A percentile compares a stretch with the other conserved stretches of the same genome.
Evolutionary conservation across 495 filamentous ascomycete species (phyloP).

Genomic region (Penicillium coffeae): DNA sequence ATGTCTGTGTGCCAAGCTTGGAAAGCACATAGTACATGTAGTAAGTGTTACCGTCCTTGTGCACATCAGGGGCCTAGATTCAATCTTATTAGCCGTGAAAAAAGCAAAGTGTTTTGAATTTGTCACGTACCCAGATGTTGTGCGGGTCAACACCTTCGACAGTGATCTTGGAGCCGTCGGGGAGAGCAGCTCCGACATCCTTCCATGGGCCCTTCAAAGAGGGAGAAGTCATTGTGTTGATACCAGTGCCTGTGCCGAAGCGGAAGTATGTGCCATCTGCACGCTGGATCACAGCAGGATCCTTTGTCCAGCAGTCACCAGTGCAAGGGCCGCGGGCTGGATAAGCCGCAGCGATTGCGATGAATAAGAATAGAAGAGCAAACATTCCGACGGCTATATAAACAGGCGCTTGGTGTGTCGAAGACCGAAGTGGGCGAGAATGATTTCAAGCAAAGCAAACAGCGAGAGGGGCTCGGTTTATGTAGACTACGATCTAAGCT

Average conservation of each 20-base stretch:
- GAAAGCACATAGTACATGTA: constrained; percentile 71
- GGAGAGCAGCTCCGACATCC: constrained; percentile 53
- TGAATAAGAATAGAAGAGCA: constrained; percentile 18
- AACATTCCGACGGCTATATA: constrained; percentile 13
- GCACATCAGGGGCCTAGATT: constrained; percentile 62
- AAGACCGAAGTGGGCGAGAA: neutral
- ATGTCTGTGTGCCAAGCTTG: constrained; percentile 59
- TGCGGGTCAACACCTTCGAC: constrained; percentile 42
- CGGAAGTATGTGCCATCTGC: constrained; percentile 70
- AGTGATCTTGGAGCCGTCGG: constrained; percentile 53
- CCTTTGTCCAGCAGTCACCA: constrained; percentile 59
- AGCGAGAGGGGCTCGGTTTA: constrained; percentile 19
- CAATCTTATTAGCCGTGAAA: neutral
- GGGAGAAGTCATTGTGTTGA: constrained; percentile 55
- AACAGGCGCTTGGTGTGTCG: constrained; percentile 4
- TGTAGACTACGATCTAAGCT: constrained; percentile 9
- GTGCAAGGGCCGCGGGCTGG: constrained; percentile 54
- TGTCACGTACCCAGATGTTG: constrained; percentile 54
- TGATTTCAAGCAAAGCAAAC: neutral
- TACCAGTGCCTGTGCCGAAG: constrained; percentile 61
- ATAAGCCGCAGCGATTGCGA: constrained; percentile 36
- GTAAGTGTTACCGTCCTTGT: constrained; percentile 52
- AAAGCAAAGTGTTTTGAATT: neutral
- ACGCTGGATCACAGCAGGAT: constrained; percentile 61
- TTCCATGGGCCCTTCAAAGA: constrained; percentile 64